Evolutionary conservation across 2,329 filamentous ascomycete species (phyloP), one percentile per base, ranked within the genome.

Genomic region (Sclerotinia borealis): DNA sequence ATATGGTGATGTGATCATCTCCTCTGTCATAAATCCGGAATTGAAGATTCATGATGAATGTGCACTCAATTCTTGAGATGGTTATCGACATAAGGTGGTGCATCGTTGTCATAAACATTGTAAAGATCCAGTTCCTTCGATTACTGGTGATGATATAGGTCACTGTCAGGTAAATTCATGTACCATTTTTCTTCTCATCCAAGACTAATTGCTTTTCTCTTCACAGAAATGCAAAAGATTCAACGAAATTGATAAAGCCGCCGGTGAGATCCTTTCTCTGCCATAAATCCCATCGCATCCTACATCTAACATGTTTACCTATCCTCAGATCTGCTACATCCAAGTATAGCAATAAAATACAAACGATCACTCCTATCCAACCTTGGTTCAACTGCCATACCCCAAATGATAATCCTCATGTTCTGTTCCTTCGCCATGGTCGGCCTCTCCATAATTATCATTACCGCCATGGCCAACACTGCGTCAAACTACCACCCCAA

Each of bases 101-200:
- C 68, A 69, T 25, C 65, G 61, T 3, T 69, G 67, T n/a, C 68
- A 69, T 48, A 69, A 68, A 27, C 65, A 69, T 55, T 69, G 68
- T 27, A 69, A 66, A 61, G 67, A 69, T 25, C 55, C 59, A 2
- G 31, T 63, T 2, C 64, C 64, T 11, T 69, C 68, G 1, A 39
- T 27, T 3, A 65, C 43, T 22, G 67, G 67, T 7, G 68, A 68
- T 29, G 39, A 63, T n/a, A 69, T 68, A 19, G 67, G 67, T 3
- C 67, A 68, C 36, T 69, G 68, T 43, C 68, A 69, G 52, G 52
- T 63, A 58, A 25, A 11, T 15, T 27, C 31, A 34, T 55, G 27
- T 8, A 1, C 3, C 4, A 7, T 15, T 6, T 7, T n/a, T 4
- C 25, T 17, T 1, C 25, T 1, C 1, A 36, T 11, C 1, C 15